Percentiles rank a stretch among this genome's conserved stretches.
Evolutionary conservation across 1,139 yeast genomes (phyloP).

Genomic region (Pichia sp.): DNA sequence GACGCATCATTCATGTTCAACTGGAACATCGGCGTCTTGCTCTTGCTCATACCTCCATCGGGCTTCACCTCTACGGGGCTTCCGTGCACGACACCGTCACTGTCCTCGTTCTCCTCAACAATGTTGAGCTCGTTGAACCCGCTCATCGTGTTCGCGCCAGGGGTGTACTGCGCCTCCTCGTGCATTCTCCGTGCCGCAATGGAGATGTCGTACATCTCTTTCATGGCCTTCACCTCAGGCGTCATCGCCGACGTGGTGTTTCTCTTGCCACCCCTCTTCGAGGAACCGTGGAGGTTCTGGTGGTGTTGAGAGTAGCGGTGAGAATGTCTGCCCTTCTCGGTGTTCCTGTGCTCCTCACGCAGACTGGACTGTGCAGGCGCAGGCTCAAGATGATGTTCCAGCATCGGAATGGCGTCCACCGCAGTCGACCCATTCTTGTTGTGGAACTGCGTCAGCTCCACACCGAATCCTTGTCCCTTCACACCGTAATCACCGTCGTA

Average conservation of each 20-base stretch:
- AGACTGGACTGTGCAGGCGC: constrained; percentile 8
- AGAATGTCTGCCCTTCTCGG: not conserved
- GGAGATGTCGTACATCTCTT: constrained; percentile 92
- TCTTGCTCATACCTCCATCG: too few relatives aligned
- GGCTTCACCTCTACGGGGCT: not conserved
- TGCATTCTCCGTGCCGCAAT: constrained; percentile 93
- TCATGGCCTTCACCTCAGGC: constrained; percentile 88
- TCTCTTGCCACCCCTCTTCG: not conserved
- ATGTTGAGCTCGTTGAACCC: constrained; percentile 4
- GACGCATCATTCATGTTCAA: constrained; percentile 76
- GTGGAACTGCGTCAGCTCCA: not conserved
- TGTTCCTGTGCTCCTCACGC: constrained; percentile 12
- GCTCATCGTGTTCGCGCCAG: not conserved
- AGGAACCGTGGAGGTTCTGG: not conserved
- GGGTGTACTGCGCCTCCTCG: constrained; percentile 50
- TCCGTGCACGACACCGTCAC: constrained; percentile 15
- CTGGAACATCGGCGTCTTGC: constrained; percentile 44
- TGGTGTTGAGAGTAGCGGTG: not conserved
- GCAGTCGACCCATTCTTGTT: not conserved
- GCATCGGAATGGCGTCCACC: constrained; percentile 8
- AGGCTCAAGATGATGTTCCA: constrained; percentile 12
- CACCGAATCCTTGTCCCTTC: not conserved
- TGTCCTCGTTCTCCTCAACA: constrained; percentile 16
- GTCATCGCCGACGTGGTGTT: constrained; percentile 43
- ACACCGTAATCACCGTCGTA: not conserved